Evolutionary conservation across 2,329 filamentous ascomycete genomes (phyloP), one percentile per base, ranked within the genome.

Genomic region (Clonostachys sp.): DNA sequence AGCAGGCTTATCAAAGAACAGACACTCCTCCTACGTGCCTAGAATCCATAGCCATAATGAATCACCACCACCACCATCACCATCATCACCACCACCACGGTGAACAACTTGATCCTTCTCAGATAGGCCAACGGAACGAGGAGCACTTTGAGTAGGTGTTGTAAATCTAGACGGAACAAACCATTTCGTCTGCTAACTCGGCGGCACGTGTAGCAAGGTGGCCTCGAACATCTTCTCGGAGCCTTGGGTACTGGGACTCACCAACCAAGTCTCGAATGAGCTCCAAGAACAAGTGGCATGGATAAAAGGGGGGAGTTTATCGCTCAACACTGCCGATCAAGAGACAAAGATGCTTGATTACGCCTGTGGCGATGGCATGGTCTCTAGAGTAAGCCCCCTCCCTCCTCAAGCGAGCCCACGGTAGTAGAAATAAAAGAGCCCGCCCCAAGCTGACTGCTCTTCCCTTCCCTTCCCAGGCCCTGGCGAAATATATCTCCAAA

Each of bases 341-440:
- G 36, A 39, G 17, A 39, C 17, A 39, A n/a, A 5, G 13, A 52
- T 64, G 48, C 45, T 65, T 1, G 62, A 65, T 44, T 65, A 65
- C 16, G 62, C 62, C 1, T 63, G 61, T 16, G 62, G 62, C 2
- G 56, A 58, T 20, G 62, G 59, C 2, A 44, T 61, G 6, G 58
- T 56, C 1, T 59, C 61, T n/a, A 47, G 57, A 33, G 62, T 63
- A 55, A 50, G 54, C 41, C 5, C 8, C 12, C 13, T 18, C 16
- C 3, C 10, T 30, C 24, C 30, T 17, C 16, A n/a, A n/a, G 18
- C 14, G 13, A 12, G 30, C 30, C 42, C 14, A 35, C 3, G 9
- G 30, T 33, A 20, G 14, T n/a, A 35, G 4, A 38, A 16, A 39
- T 12, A 16, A 36, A 12, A 46, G n/a, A 46, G 12, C 17, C 16